phyloP scores from a whole-genome alignment of 2,329 filamentous ascomycete species.

The Talaromyces sp. region DNA sequence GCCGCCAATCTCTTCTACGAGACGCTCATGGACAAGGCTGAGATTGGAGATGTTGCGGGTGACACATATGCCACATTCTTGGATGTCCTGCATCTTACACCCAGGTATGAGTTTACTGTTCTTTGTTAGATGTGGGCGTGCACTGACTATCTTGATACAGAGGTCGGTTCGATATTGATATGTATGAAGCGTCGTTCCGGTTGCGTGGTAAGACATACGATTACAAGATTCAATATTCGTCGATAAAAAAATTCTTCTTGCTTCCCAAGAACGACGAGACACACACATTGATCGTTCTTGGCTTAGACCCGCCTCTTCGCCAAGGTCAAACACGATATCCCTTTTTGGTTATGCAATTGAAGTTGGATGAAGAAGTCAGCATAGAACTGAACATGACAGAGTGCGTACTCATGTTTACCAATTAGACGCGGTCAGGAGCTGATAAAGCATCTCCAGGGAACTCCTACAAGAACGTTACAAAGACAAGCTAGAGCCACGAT shows the following conservation, averaged over 20 bases:
- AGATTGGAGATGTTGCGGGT: constrained; percentile 98
- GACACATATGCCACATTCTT: constrained; percentile 97
- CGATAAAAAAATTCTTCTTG: constrained; percentile 98
- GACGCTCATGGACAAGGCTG: constrained; percentile 94
- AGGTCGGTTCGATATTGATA: constrained; percentile 99
- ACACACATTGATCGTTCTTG: constrained; percentile 90
- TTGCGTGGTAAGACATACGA: constrained; percentile 98
- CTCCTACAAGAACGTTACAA: constrained; percentile 81
- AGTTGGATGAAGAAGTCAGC: constrained; percentile 94
- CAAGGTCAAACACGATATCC: constrained; percentile 98
- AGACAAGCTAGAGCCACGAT: constrained; percentile 80
- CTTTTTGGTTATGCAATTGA: constrained; percentile 98
- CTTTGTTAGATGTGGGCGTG: neutral
- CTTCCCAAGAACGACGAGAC: constrained; percentile 98
- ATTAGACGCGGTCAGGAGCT: neutral
- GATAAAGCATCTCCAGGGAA: constrained; percentile 48
- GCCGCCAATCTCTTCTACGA: constrained; percentile 98
- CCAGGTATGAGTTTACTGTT: constrained; percentile 57
- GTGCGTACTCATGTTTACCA: constrained; percentile 27
- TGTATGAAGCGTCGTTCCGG: constrained; percentile 97
- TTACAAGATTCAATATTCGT: constrained; percentile 99
- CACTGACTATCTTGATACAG: constrained; percentile 44
- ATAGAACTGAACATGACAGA: constrained; percentile 96
- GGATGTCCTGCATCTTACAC: constrained; percentile 94
- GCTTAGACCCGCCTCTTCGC: constrained; percentile 87